Base-by-base conservation (phyloP, 1,139 yeast genomes). In the Kurtzmaniella quercitrusa region DNA sequence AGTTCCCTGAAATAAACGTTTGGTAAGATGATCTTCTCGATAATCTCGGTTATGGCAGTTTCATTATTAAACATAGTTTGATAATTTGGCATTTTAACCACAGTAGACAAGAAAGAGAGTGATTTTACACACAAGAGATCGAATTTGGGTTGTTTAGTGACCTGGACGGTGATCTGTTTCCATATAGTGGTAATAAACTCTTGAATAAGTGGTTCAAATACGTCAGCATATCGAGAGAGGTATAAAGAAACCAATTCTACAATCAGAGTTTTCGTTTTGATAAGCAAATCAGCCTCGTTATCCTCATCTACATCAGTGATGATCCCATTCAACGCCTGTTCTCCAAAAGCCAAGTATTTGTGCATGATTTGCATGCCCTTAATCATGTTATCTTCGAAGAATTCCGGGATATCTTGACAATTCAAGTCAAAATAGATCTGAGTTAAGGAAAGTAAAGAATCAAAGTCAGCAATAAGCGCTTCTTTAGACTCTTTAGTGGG, bases 361-460 rank as follows among this genome's bases (percentile, higher is more conserved):
- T 88, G 95, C 57, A 91, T 73, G 33, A 91, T 77, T 10, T 73
- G 74, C 94, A 94, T 87, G 45, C 95, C 90, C 27, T 69, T 70
- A 41, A 75, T 70, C 68, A 93, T 67, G 60, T 94, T 81, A 63
- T 94, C 98, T 65, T 94, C 99, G 59, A 94, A 94, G 60, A 91
- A 93, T 63, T 91, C 98, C 2, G 99, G 98, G 44, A 94, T 84
- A 66, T 94, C 98, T 66, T 94, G 98, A 65, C 97, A 91, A 63
- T 93, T 94, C 57, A 94, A 80, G 62, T 94, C 99, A 58, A 82
- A 89, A 62, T 87, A 94, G 39, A 94, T 79, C 60, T 91, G 93
- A 36, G 85, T 68, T 48, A 91, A 70, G 27, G 90, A 65, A 41
- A 85, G 68, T 54, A 91, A 65, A 47, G 87, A 87, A 39, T 87